Evolutionary conservation across 495 filamentous ascomycete genomes (phyloP).

Genomic region (Podospora fimiseda): DNA sequence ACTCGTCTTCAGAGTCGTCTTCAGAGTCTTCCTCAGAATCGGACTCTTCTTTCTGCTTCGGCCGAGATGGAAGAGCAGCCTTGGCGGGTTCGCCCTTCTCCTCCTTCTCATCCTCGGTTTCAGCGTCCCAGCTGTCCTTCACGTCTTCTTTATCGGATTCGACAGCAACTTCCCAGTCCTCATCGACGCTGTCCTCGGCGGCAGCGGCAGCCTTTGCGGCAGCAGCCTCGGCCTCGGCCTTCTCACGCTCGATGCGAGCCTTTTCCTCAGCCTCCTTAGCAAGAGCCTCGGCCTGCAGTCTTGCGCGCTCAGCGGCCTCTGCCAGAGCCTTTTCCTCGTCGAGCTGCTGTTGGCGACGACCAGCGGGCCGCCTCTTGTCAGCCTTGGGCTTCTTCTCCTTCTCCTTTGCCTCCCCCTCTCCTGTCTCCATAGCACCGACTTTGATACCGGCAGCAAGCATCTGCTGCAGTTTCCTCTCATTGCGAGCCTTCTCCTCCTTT

Average conservation of each 20-base stretch:
- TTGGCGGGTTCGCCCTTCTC: constrained; percentile 17
- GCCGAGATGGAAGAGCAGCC: constrained; percentile 2
- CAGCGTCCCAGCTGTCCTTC: constrained; percentile 94
- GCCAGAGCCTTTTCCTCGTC: constrained; percentile 66
- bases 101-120: constrained; percentile 66
- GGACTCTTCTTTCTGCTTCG: constrained; percentile 35
- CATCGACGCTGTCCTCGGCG: constrained; percentile 54
- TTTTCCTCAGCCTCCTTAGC: constrained; percentile 53
- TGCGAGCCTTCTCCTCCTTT: constrained; percentile 73
- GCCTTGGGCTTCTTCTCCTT: constrained; percentile 77
- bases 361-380: constrained; percentile 62
- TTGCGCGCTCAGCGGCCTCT: constrained; percentile 63
- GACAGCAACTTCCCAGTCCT: constrained; percentile 86
- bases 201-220: constrained; percentile 46
- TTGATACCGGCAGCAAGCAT: constrained; percentile 84
- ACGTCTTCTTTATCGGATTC: constrained; percentile 66
- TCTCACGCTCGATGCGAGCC: constrained; percentile 7
- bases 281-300: constrained; percentile 58
- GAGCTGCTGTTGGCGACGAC: constrained; percentile 53
- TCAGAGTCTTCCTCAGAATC: constrained; percentile 25
- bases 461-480: constrained; percentile 85
- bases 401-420: constrained; percentile 37
- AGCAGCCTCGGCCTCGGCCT: constrained; percentile 48
- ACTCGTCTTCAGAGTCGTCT: constrained; percentile 44
- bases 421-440: constrained; percentile 64